Evolutionary conservation across 768 basidiomycete genomes (phyloP).

Genomic region (Pisolithus orientalis): DNA sequence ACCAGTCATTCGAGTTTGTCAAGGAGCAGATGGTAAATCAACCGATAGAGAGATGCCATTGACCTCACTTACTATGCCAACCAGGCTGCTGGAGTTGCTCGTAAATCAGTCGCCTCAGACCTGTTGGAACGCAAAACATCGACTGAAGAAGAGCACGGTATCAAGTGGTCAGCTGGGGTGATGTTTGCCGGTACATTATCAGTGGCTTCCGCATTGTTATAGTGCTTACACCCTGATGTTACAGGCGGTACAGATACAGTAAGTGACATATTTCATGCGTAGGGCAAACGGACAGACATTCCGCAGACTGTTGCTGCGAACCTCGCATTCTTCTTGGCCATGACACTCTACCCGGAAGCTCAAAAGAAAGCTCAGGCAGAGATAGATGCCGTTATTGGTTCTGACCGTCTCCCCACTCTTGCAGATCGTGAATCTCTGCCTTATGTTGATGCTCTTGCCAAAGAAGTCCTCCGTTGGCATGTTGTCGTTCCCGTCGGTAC

Average conservation of each 20-base stretch:
- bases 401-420: conserved; percentile 7
- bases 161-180: conserved; percentile 33
- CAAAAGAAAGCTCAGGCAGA: conserved; percentile 10
- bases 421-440: conserved; percentile 7
- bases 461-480: conserved; percentile 12
- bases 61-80: background rate
- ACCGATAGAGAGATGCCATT: background rate
- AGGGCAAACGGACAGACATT: background rate
- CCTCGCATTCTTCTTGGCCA: conserved; percentile 8
- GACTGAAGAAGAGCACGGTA: conserved; percentile 30
- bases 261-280: background rate
- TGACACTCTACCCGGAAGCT: conserved; percentile 10
- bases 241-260: conserved; percentile 1
- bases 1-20: conserved; percentile 5
- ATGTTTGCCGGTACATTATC: background rate
- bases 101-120: conserved; percentile 44
- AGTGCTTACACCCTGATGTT: background rate
- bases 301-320: conserved; percentile 6
- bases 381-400: conserved; percentile 7
- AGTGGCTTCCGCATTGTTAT: background rate
- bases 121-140: conserved; percentile 39
- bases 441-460: conserved; percentile 10
- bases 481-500: background rate
- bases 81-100: conserved; percentile 42
- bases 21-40: background rate